Conservation (phyloP, 2,329 filamentous ascomycete species). For the Penicillium brevicompactum region DNA sequence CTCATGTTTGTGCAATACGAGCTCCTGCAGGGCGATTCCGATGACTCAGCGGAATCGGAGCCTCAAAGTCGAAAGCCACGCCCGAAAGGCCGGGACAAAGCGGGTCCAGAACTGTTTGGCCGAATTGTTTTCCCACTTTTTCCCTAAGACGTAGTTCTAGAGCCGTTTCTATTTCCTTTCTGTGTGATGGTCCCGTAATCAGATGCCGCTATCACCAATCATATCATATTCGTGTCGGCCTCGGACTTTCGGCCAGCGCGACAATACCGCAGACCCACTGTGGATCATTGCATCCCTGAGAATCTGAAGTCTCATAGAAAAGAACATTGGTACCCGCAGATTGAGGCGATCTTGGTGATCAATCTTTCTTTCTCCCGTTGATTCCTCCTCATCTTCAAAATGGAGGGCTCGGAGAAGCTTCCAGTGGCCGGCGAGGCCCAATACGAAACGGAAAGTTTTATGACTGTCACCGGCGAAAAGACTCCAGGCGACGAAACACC, state of each 20-base stretch:
- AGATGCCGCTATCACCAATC: neutral
- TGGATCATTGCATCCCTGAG: neutral
- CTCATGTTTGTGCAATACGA: no score
- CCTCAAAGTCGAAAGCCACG: neutral
- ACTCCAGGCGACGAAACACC: conserved; percentile 24
- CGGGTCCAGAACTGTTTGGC: neutral
- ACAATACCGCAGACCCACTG: neutral
- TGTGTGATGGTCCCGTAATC: neutral
- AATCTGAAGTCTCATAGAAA: neutral
- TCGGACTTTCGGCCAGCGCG: neutral
- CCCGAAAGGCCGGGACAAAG: neutral
- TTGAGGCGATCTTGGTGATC: neutral
- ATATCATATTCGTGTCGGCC: neutral
- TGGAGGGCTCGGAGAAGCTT: conserved; percentile 11
- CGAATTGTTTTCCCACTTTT: neutral
- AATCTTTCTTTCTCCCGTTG: neutral
- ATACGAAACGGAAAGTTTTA: conserved; percentile 32
- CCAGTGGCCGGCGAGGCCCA: conserved; percentile 13
- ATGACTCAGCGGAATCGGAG: neutral
- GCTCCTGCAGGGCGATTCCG: neutral
- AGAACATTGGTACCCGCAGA: neutral
- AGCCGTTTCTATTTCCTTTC: neutral
- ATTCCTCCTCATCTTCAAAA: neutral
- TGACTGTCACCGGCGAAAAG: conserved; percentile 19
- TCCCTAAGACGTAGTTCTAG: neutral